Percentiles rank a stretch among this genome's conserved stretches.
Evolutionary conservation across 2,329 filamentous ascomycete species (phyloP).

Genomic region (Chaetomiaceae sp.): DNA sequence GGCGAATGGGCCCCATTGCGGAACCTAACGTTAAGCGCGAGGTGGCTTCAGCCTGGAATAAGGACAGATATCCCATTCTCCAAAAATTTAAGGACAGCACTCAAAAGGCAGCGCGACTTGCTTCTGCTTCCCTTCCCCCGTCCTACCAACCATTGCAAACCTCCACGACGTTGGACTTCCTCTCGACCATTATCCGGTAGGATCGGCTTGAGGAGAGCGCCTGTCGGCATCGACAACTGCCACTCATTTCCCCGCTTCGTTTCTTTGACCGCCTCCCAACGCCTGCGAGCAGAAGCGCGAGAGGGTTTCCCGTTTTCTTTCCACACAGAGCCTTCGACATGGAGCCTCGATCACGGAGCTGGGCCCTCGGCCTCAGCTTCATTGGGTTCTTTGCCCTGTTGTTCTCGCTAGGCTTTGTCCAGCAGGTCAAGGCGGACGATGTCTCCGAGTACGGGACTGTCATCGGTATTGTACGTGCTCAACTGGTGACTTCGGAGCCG

Average conservation of each 20-base stretch:
- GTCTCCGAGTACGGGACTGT: slow-evolving; percentile 78
- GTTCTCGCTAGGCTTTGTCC: slow-evolving; percentile 80
- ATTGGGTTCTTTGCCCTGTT: slow-evolving; percentile 88
- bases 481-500: background rate
- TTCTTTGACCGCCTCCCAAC: slow-evolving; percentile 4
- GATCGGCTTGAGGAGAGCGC: slow-evolving; percentile 16
- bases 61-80: slow-evolving; percentile 25
- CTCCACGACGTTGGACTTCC: slow-evolving; percentile 6
- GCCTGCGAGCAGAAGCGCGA: slow-evolving; percentile 18
- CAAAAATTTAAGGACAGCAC: slow-evolving; percentile 16
- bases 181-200: slow-evolving; percentile 8
- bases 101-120: slow-evolving; percentile 15
- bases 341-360: slow-evolving; percentile 26
- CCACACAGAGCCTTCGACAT: slow-evolving; percentile 22
- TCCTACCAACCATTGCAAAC: slow-evolving; percentile 8
- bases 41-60: slow-evolving; percentile 22
- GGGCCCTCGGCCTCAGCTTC: slow-evolving; percentile 70
- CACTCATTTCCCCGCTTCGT: slow-evolving; percentile 9
- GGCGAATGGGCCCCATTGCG: slow-evolving; percentile 15
- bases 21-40: slow-evolving; percentile 11
- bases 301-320: slow-evolving; percentile 10
- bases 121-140: slow-evolving; percentile 8
- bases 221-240: slow-evolving; percentile 12
- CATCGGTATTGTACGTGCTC: slow-evolving; percentile 71
- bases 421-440: slow-evolving; percentile 67